Evolutionary conservation across 176 grass and related monocot species (phyloP).

Genomic region (Carex cristatella): DNA sequence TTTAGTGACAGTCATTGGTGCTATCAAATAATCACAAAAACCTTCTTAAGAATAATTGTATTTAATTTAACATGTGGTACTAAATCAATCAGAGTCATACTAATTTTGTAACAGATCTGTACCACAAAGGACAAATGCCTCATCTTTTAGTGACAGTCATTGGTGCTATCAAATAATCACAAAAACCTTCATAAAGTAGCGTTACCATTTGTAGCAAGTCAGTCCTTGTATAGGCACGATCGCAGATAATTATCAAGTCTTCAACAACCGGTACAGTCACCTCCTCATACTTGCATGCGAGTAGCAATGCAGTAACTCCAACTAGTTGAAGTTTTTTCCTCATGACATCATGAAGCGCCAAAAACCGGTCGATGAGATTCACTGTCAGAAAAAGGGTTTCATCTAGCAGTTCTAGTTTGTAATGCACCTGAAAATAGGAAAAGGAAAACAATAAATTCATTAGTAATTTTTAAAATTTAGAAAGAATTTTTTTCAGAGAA

Average conservation of each 20-base stretch:
- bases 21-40: too few species aligned
- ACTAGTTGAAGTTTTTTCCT: slow-evolving; percentile 94
- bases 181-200: neutral
- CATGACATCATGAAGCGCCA: slow-evolving; percentile 41
- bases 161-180: too few species aligned
- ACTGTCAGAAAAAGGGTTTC: slow-evolving; percentile 79
- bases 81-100: neutral
- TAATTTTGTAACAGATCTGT: neutral
- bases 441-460: neutral
- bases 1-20: neutral
- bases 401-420: slow-evolving; percentile 74
- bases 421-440: slow-evolving; percentile 55
- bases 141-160: neutral
- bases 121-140: neutral
- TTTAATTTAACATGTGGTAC: too few species aligned
- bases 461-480: neutral
- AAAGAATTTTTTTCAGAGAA: neutral
- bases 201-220: slow-evolving; percentile 84
- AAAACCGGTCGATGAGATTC: slow-evolving; percentile 76
- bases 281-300: slow-evolving; percentile 93
- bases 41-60: too few species aligned
- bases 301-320: slow-evolving; percentile 80
- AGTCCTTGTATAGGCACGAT: slow-evolving; percentile 58
- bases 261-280: slow-evolving; percentile 61
- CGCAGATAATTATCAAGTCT: slow-evolving; percentile 77